phyloP scores from a whole-genome alignment of 495 filamentous ascomycete species.

The Penicillium steckii region DNA sequence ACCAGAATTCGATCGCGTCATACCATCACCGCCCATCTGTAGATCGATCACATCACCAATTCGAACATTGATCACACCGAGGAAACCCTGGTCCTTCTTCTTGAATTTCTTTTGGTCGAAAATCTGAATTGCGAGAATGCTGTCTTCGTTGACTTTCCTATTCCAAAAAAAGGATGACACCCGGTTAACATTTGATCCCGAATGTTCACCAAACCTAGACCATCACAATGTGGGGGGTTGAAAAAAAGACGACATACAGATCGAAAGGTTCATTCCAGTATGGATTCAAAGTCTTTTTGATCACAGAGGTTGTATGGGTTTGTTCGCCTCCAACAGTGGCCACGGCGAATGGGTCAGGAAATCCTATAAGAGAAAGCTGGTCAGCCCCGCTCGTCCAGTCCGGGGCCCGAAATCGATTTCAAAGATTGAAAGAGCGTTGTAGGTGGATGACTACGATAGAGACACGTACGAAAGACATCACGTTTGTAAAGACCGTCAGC shows the following conservation, averaged over 20 bases:
- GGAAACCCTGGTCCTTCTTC: constrained; percentile 99
- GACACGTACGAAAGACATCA: constrained; percentile 85
- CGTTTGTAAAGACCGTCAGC: constrained; percentile 98
- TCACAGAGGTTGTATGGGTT: constrained; percentile 90
- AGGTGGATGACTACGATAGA: neutral
- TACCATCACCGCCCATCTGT: constrained; percentile 87
- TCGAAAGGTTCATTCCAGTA: constrained; percentile 99
- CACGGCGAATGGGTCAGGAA: constrained; percentile 96
- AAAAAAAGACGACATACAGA: constrained; percentile 74
- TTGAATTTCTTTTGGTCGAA: constrained; percentile 99
- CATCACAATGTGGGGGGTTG: constrained; percentile 3
- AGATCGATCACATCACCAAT: constrained; percentile 92
- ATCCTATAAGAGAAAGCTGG: constrained; percentile 57
- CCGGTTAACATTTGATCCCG: constrained; percentile 5
- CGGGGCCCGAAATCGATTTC: neutral
- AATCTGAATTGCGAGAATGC: constrained; percentile 95
- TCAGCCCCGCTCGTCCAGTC: constrained; percentile 10
- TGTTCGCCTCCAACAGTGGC: constrained; percentile 96
- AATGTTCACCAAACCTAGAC: constrained; percentile 19
- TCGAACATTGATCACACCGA: constrained; percentile 95
- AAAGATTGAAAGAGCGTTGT: neutral
- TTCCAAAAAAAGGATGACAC: neutral
- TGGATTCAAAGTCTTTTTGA: constrained; percentile 95
- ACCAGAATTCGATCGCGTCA: constrained; percentile 25
- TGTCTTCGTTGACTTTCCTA: constrained; percentile 86